Evolutionary conservation across 805 yeast species (phyloP).

Genomic region (Yarrowia sp.): DNA sequence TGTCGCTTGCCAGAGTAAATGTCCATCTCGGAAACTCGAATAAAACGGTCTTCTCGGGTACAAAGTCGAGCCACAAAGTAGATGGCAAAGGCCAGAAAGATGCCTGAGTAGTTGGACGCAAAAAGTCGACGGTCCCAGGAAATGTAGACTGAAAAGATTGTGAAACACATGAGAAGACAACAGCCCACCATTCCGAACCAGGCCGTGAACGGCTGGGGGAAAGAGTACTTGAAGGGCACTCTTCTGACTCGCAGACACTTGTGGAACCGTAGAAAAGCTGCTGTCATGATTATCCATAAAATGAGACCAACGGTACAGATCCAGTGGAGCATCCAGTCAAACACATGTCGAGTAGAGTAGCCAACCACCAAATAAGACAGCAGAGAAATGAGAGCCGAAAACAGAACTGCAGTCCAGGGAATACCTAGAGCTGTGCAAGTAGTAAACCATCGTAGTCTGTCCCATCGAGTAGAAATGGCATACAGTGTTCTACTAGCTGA

Average conservation of each 20-base stretch:
- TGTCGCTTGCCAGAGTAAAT: constrained; percentile 82
- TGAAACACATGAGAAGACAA: constrained; percentile 47
- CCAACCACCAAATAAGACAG: constrained; percentile 60
- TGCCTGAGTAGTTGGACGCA: constrained; percentile 62
- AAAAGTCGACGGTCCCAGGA: constrained; percentile 60
- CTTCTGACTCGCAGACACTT: constrained; percentile 56
- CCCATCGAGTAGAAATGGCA: constrained; percentile 51
- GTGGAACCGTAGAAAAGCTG: constrained; percentile 61
- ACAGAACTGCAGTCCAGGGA: constrained; percentile 66
- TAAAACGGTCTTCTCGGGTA: constrained; percentile 52
- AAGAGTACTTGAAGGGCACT: constrained; percentile 46
- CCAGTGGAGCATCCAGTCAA: constrained; percentile 62
- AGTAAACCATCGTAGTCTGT: constrained; percentile 61
- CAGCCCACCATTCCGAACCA: constrained; percentile 59
- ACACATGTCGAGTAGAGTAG: constrained; percentile 55
- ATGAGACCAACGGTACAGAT: constrained; percentile 72
- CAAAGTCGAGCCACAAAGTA: constrained; percentile 53
- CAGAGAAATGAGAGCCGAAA: constrained; percentile 58
- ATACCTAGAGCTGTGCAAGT: constrained; percentile 63
- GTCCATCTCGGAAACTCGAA: constrained; percentile 69
- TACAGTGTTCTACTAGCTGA: constrained; percentile 61
- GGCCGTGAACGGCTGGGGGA: constrained; percentile 60
- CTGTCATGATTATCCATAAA: constrained; percentile 74
- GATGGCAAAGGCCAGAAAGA: constrained; percentile 50
- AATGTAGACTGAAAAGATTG: constrained; percentile 63